Conservation (phyloP, 73 alveolate species). For the Uronychia setigera region DNA sequence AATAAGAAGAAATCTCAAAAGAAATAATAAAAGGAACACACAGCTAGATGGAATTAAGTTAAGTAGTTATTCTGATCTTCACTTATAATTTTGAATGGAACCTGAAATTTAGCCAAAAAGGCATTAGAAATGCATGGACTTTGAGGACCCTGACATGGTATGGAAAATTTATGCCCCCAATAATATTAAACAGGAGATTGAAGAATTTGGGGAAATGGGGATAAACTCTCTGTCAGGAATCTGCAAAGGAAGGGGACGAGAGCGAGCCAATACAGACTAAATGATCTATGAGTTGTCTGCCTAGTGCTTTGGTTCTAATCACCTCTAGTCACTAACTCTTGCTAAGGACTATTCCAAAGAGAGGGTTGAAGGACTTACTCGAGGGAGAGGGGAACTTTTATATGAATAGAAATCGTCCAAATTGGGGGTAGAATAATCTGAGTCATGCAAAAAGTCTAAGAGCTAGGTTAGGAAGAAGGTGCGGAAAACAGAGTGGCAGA, state of each 20-base stretch:
- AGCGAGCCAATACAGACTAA: background rate
- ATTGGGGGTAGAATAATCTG: background rate
- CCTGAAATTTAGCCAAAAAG: no score
- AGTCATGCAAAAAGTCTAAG: background rate
- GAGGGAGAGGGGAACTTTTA: background rate
- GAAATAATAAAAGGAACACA: no score
- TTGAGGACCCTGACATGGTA: no score
- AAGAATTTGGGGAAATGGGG: no score
- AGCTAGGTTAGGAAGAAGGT: background rate
- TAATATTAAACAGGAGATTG: no score
- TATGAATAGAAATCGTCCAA: background rate
- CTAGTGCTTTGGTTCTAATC: background rate
- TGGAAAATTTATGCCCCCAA: no score
- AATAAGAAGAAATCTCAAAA: no score
- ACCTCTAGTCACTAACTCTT: background rate
- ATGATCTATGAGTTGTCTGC: background rate
- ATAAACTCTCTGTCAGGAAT: no score
- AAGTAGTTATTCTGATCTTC: no score
- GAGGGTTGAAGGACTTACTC: background rate
- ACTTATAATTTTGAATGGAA: no score
- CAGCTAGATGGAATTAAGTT: no score
- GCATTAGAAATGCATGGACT: no score
- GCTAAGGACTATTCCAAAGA: background rate
- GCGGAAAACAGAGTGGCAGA: background rate
- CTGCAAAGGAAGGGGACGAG: background rate